Evolutionary conservation across 1,139 yeast species (phyloP).

Genomic region (Pichia sp.): DNA sequence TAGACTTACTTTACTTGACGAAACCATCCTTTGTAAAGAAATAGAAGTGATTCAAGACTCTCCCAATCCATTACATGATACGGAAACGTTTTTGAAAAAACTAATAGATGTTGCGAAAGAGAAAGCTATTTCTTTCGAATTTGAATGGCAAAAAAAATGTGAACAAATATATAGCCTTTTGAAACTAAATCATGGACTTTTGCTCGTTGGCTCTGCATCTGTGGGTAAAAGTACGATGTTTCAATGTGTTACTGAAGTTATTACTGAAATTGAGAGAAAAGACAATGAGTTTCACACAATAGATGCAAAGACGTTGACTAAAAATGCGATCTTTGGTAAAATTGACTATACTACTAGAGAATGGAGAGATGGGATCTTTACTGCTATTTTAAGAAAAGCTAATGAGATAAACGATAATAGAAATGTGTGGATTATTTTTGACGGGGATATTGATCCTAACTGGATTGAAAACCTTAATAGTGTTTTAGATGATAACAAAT

Average conservation of each 20-base stretch:
- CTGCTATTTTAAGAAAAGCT: constrained; percentile 56
- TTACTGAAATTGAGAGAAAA: constrained; percentile 29
- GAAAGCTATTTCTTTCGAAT: constrained; percentile 26
- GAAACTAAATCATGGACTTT: constrained; percentile 68
- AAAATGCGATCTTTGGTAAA: constrained; percentile 61
- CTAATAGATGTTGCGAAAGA: constrained; percentile 20
- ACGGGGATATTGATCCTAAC: constrained; percentile 89
- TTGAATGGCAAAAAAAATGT: constrained; percentile 49
- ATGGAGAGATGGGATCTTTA: constrained; percentile 88
- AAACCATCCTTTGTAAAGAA: constrained; percentile 31
- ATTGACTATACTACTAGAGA: constrained; percentile 75
- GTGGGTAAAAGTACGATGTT: constrained; percentile 64
- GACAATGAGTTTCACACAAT: constrained; percentile 43
- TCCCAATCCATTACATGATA: background rate
- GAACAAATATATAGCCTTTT: constrained; percentile 59
- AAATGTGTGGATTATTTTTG: constrained; percentile 75
- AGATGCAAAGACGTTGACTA: constrained; percentile 70
- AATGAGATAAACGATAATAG: constrained; percentile 43
- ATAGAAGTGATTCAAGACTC: constrained; percentile 23
- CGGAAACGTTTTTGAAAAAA: constrained; percentile 4
- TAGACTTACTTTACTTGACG: constrained; percentile 50
- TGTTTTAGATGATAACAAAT: constrained; percentile 80
- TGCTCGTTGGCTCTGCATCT: constrained; percentile 74
- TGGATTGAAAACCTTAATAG: constrained; percentile 93
- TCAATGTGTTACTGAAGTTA: constrained; percentile 40